Percentiles rank a stretch among this genome's conserved stretches.
Conservation (phyloP, 2,329 filamentous ascomycete species). For the Botrytis elliptica region DNA sequence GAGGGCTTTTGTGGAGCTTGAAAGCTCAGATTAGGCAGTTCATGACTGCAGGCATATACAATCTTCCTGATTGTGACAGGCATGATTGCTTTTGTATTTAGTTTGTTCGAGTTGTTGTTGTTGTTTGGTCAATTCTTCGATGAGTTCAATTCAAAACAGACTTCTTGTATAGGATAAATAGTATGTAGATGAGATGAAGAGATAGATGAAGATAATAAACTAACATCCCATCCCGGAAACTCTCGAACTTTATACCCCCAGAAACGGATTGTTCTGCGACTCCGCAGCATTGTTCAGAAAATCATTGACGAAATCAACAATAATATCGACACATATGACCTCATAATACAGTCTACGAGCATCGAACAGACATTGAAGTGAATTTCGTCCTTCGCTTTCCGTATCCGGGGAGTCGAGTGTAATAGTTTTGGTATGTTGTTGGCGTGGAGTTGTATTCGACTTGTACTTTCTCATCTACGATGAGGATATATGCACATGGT, state of each 20-base stretch:
- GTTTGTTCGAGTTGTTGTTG: neutral
- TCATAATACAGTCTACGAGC: neutral
- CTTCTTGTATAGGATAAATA: neutral
- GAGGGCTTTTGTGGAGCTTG: neutral
- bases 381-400: neutral
- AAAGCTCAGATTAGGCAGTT: neutral
- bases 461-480: neutral
- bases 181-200: neutral
- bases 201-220: neutral
- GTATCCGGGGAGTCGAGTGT: neutral
- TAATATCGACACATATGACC: neutral
- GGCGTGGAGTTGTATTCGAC: neutral
- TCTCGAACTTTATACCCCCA: neutral
- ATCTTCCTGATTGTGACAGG: neutral
- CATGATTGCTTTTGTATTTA: too few relatives aligned
- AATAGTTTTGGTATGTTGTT: neutral
- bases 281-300: constrained; percentile 1
- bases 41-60: neutral
- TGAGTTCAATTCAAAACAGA: neutral
- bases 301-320: neutral
- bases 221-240: rapidly evolving
- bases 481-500: neutral
- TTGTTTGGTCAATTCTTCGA: neutral
- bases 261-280: neutral
- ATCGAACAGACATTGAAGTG: neutral